Base-by-base conservation (phyloP, 2,329 filamentous ascomycete species). In the Dothidotthia symphoricarpi region DNA sequence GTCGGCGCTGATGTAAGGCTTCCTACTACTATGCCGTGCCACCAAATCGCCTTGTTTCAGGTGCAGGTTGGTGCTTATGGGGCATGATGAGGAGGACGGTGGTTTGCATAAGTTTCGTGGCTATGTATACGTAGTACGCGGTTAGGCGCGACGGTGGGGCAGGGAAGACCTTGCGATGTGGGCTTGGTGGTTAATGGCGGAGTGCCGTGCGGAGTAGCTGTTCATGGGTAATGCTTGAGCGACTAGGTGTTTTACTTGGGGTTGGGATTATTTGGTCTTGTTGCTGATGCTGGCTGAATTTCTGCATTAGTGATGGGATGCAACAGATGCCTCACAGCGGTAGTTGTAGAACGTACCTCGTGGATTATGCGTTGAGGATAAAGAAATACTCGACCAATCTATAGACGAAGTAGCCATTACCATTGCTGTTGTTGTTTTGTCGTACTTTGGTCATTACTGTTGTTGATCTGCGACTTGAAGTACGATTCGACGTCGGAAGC, bases 51-150 rank as follows among this genome's bases (percentile, higher is more conserved):
- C 24, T 35, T 45, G 49, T 49, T 50, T 49, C 49, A 43, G 25
- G 24, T 41, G 39, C 39, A 16, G 36, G 34, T 37, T 46, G 38
- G 45, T 31, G 34, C 39, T 43, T 37, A 40, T 39, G 32, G 19
- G 19, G 5, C 19, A 22, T 22, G 19, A 22, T 36, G 39, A 43
- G 34, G 32, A 34, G 29, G 24, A 26, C 27, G 32, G 49, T 46
- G 41, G 41, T 35, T 43, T 25, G 35, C 32, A 25, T 25, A 36
- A 41, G 30, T 41, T 42, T 40, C 39, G 47, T 53, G 47, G 47
- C 49, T 48, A 49, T 49, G 45, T 47, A 39, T 38, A 34, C 29
- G 37, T 24, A 39, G 25, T 31, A n/a, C 39, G 36, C 47, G 33
- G 28, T 27, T 24, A 43, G 36, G 37, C 32, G 30, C 32, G 31